Percentiles rank a stretch among this genome's conserved stretches.
phyloP scores from a whole-genome alignment of 2,329 filamentous ascomycete genomes.

The Fonsecaea pugnacius region DNA sequence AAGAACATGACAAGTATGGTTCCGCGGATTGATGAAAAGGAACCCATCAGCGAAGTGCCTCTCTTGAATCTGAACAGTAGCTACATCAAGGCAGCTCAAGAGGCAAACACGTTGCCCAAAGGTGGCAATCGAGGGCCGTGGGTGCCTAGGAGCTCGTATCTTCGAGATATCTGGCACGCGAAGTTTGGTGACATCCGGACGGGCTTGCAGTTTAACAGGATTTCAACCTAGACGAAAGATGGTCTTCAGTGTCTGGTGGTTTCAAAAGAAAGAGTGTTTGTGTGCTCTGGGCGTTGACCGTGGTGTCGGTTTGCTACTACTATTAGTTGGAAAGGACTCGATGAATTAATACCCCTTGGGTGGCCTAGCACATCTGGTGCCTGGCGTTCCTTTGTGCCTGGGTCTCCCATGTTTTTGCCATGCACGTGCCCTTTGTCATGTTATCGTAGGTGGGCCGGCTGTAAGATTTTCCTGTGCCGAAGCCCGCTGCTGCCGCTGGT shows the following conservation, averaged over 20 bases:
- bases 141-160: slow-evolving; percentile 46
- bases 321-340: neutral
- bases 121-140: slow-evolving; percentile 48
- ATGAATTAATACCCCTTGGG: neutral
- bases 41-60: slow-evolving; percentile 28
- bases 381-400: no score
- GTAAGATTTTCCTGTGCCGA: slow-evolving; percentile 4
- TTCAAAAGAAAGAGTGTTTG: no score
- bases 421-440: neutral
- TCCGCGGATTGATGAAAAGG: slow-evolving; percentile 25
- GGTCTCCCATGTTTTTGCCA: no score
- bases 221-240: slow-evolving; percentile 24
- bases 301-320: neutral
- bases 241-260: neutral
- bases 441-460: neutral
- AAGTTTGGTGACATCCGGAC: slow-evolving; percentile 40
- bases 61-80: slow-evolving; percentile 48
- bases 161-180: slow-evolving; percentile 47
- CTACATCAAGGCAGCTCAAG: slow-evolving; percentile 45
- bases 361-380: no score
- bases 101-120: slow-evolving; percentile 42
- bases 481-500: neutral
- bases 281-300: neutral
- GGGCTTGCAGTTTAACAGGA: slow-evolving; percentile 31
- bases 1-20: slow-evolving; percentile 30